Evolutionary conservation across 2,329 filamentous ascomycete species (phyloP).

Genomic region (Zarea fungicola): DNA sequence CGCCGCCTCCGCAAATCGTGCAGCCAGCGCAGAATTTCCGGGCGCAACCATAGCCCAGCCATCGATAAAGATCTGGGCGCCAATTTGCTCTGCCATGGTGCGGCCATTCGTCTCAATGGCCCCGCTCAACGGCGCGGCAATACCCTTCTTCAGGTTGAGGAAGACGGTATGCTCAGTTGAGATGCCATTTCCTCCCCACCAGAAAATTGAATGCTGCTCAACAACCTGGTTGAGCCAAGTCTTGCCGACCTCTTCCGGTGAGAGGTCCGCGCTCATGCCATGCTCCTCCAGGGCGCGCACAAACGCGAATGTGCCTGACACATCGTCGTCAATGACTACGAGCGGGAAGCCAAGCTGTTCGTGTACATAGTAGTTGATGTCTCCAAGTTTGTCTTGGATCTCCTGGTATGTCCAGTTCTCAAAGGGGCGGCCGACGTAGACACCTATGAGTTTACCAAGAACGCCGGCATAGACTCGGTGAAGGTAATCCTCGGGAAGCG

Average conservation of each 20-base stretch:
- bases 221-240: neutral
- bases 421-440: slow-evolving; percentile 33
- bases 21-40: slow-evolving; percentile 25
- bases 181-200: slow-evolving; percentile 34
- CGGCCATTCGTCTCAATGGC: slow-evolving; percentile 20
- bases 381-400: slow-evolving; percentile 27
- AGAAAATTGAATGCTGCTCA: slow-evolving; percentile 25
- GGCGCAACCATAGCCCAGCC: slow-evolving; percentile 31
- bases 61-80: slow-evolving; percentile 35
- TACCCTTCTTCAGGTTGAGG: slow-evolving; percentile 32
- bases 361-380: slow-evolving; percentile 29
- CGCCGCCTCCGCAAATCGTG: slow-evolving; percentile 27
- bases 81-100: slow-evolving; percentile 32
- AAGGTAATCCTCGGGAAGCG: slow-evolving; percentile 27
- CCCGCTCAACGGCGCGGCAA: slow-evolving; percentile 28
- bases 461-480: slow-evolving; percentile 33
- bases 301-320: slow-evolving; percentile 32
- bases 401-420: slow-evolving; percentile 32
- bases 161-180: slow-evolving; percentile 35
- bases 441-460: slow-evolving; percentile 33
- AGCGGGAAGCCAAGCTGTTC: slow-evolving; percentile 22
- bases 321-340: slow-evolving; percentile 29
- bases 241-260: neutral
- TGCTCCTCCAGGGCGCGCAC: slow-evolving; percentile 31
- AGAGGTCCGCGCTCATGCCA: slow-evolving; percentile 3